Evolutionary conservation across 2,329 filamentous ascomycete species (phyloP).

Genomic region (Trichoderma sp.): DNA sequence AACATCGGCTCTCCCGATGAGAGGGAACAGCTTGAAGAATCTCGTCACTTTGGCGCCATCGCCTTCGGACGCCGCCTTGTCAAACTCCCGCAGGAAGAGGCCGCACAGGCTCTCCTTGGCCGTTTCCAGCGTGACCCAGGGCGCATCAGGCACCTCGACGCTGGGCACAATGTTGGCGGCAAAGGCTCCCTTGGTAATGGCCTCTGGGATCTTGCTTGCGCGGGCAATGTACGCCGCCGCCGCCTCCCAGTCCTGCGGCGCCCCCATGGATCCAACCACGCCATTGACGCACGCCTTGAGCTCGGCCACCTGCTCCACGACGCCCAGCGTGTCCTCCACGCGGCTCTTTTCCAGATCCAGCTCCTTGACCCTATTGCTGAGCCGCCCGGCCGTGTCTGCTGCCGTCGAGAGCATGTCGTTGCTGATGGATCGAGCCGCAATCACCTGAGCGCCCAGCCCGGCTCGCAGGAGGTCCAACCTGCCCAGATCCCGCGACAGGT

Average conservation of each 20-base stretch:
- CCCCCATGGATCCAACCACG: slow-evolving; percentile 93
- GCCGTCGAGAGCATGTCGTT: slow-evolving; percentile 88
- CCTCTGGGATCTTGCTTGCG: slow-evolving; percentile 74
- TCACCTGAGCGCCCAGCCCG: slow-evolving; percentile 81
- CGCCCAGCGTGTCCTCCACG: slow-evolving; percentile 83
- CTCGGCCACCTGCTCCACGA: slow-evolving; percentile 95
- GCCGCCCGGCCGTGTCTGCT: slow-evolving; percentile 77
- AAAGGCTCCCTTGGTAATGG: slow-evolving; percentile 80
- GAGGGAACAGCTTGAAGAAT: slow-evolving; percentile 96
- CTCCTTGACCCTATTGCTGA: slow-evolving; percentile 81
- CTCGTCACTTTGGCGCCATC: slow-evolving; percentile 87
- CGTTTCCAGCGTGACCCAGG: slow-evolving; percentile 79
- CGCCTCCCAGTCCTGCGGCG: slow-evolving; percentile 97
- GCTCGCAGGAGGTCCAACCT: slow-evolving; percentile 87
- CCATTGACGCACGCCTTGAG: slow-evolving; percentile 95
- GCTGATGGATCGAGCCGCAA: slow-evolving; percentile 78
- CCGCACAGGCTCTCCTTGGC: slow-evolving; percentile 87
- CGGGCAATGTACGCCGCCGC: slow-evolving; percentile 86
- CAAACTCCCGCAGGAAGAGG: slow-evolving; percentile 90
- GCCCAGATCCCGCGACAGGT: slow-evolving; percentile 81
- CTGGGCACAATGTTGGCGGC: slow-evolving; percentile 91
- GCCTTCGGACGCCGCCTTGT: slow-evolving; percentile 82
- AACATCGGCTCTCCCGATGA: slow-evolving; percentile 85
- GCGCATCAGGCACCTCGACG: slow-evolving; percentile 90
- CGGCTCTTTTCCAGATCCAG: slow-evolving; percentile 89